These are phyloP conservation scores for Trichoderma erinaceum DNA, from an alignment of 495 filamentous ascomycete species.

Conservation along the genomic window DNA sequence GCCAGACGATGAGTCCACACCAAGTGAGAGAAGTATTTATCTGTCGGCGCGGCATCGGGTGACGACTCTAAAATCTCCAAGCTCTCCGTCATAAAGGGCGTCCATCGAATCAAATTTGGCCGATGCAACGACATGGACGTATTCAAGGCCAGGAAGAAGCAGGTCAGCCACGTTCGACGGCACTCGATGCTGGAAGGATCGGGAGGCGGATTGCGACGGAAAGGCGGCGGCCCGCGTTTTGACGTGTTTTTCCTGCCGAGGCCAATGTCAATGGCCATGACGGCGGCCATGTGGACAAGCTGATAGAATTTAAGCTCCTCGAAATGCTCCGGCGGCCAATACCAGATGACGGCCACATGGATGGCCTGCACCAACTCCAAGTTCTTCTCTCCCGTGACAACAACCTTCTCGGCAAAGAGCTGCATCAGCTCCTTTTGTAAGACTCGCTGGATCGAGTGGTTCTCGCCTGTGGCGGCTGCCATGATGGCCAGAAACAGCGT, in stretches of 20 bases:
- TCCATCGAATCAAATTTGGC: constrained; percentile 77
- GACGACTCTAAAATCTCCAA: constrained; percentile 66
- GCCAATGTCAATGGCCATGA: constrained; percentile 84
- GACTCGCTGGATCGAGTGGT: constrained; percentile 50
- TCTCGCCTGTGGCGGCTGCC: constrained; percentile 56
- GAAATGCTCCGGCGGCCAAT: constrained; percentile 72
- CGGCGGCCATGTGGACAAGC: constrained; percentile 73
- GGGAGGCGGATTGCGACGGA: constrained; percentile 42
- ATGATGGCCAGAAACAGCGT: constrained; percentile 78
- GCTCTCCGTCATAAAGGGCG: constrained; percentile 79
- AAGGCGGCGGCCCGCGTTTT: constrained; percentile 41
- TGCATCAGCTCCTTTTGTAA: constrained; percentile 68
- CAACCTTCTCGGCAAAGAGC: constrained; percentile 64
- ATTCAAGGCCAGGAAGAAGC: constrained; percentile 71
- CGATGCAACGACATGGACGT: constrained; percentile 72
- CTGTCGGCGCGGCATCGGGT: constrained; percentile 63
- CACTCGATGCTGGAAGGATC: constrained; percentile 66
- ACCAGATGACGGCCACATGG: constrained; percentile 68
- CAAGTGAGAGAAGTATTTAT: constrained; percentile 67
- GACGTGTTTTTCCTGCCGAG: constrained; percentile 52
- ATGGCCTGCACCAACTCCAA: constrained; percentile 82
- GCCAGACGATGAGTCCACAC: constrained; percentile 72
- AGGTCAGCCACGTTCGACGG: constrained; percentile 70
- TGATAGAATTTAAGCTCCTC: constrained; percentile 92
- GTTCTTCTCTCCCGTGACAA: constrained; percentile 72